A percentile compares a stretch with the other conserved stretches of the same genome.
phyloP scores from a whole-genome alignment of 1,284 basidiomycete species.

The Apiotrichum akiyoshidainum region DNA sequence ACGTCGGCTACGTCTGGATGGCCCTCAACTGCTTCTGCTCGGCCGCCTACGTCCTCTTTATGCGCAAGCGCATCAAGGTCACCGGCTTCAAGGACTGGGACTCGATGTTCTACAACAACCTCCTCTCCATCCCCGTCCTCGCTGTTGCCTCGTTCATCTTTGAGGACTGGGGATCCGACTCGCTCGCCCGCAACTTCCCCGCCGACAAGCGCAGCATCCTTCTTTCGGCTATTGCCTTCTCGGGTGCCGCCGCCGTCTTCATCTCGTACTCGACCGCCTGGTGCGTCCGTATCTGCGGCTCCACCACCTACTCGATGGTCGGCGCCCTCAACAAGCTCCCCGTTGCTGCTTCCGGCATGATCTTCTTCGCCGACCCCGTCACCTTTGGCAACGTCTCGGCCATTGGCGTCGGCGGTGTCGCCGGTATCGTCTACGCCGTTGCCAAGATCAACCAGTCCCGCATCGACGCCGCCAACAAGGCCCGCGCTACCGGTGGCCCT shows the following conservation, averaged over 20 bases:
- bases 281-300: conserved; percentile 94
- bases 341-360: conserved; percentile 91
- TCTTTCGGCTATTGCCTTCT: conserved; percentile 86
- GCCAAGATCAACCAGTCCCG: conserved; percentile 61
- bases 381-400: conserved; percentile 85
- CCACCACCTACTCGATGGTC: conserved; percentile 99
- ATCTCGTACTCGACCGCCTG: conserved; percentile 99
- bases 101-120: conserved; percentile 99
- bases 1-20: conserved; percentile 96
- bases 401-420: conserved; percentile 83
- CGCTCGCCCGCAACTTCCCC: conserved; percentile 83
- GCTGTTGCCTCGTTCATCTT: conserved; percentile 75
- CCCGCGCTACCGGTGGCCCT: conserved; percentile 27
- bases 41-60: conserved; percentile 88
- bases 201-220: conserved; percentile 73
- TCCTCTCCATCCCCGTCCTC: conserved; percentile 89
- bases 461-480: conserved; percentile 39
- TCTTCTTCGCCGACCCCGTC: conserved; percentile 89
- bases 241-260: conserved; percentile 92
- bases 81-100: conserved; percentile 99
- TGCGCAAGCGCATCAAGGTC: conserved; percentile 95
- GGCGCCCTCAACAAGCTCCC: conserved; percentile 98
- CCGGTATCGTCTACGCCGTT: conserved; percentile 82
- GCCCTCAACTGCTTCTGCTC: conserved; percentile 83
- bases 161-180: conserved; percentile 86